Evolutionary conservation across 768 basidiomycete species (phyloP).

Genomic region (Lactarius sanguifluus): DNA sequence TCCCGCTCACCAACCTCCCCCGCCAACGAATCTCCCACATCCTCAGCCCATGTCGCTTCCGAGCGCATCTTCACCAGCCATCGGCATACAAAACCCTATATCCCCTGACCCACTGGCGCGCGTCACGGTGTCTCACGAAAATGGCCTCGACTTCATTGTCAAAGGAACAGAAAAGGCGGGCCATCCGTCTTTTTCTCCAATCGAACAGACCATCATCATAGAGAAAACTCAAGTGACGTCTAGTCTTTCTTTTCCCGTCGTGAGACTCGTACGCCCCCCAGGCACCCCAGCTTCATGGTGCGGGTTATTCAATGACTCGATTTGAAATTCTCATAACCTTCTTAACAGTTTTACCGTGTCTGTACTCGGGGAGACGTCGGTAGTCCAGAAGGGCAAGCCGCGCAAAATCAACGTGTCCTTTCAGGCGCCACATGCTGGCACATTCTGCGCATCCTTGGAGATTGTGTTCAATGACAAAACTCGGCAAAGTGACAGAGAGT

Average conservation of each 20-base stretch:
- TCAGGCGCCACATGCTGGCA: constrained; percentile 8
- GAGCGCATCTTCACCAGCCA: neutral
- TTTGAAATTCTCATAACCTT: neutral
- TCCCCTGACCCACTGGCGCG: neutral
- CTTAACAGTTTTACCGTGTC: constrained; percentile 11
- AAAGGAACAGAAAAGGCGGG: neutral
- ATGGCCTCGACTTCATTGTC: constrained; percentile 15
- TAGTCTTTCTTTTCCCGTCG: constrained; percentile 3
- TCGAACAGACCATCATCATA: neutral
- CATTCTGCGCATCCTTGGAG: neutral
- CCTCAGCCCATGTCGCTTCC: neutral
- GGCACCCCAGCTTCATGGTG: constrained; percentile 7
- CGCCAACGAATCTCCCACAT: neutral
- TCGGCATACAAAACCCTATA: neutral
- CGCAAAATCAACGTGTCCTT: constrained; percentile 14
- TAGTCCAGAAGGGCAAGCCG: neutral
- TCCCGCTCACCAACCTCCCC: neutral
- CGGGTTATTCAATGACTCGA: neutral
- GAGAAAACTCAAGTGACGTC: neutral
- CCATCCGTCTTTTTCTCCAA: neutral
- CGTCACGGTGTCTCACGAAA: constrained; percentile 12
- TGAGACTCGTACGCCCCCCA: neutral
- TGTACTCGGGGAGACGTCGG: neutral
- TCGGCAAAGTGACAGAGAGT: neutral
- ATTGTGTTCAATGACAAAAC: constrained; percentile 14